These are phyloP conservation scores for Picochlorum sp. DNA, from an alignment of 139 green algal species.

Conservation along the genomic window DNA sequence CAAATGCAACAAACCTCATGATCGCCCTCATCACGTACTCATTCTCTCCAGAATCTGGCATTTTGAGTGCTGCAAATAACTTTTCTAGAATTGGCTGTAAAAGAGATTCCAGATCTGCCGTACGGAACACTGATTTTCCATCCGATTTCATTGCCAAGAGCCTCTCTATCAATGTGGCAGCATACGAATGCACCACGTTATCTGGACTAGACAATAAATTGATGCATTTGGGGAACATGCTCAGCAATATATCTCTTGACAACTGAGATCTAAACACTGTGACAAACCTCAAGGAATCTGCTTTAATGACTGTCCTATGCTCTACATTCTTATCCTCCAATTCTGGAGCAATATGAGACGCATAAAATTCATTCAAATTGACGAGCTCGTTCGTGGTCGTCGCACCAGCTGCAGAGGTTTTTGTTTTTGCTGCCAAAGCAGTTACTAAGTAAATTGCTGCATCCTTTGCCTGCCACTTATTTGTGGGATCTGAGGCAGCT, in stretches of 20 bases:
- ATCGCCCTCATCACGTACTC: slow-evolving; percentile 90
- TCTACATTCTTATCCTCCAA: slow-evolving; percentile 48
- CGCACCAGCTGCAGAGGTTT: slow-evolving; percentile 73
- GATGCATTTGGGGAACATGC: slow-evolving; percentile 45
- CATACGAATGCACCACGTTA: slow-evolving; percentile 96
- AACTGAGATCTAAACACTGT: slow-evolving; percentile 84
- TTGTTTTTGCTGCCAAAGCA: slow-evolving; percentile 77
- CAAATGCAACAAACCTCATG: slow-evolving; percentile 79
- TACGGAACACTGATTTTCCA: slow-evolving; percentile 42
- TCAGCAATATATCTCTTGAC: slow-evolving; percentile 55
- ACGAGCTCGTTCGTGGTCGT: slow-evolving; percentile 85
- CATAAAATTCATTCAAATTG: slow-evolving; percentile 73
- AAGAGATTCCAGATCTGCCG: slow-evolving; percentile 55
- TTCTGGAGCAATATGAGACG: slow-evolving; percentile 65
- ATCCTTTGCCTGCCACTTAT: slow-evolving; percentile 88
- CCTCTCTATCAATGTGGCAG: slow-evolving; percentile 80
- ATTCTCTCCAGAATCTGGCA: slow-evolving; percentile 83
- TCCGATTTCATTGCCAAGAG: slow-evolving; percentile 50
- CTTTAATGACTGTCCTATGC: slow-evolving; percentile 75
- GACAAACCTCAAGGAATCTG: slow-evolving; percentile 93
- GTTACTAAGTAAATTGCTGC: slow-evolving; percentile 90
- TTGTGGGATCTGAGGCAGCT: slow-evolving; percentile 45
- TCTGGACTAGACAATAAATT: slow-evolving; percentile 49
- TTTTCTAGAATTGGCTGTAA: slow-evolving; percentile 59
- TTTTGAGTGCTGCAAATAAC: slow-evolving; percentile 80